These are phyloP conservation scores for Phytophthora hybrid DNA, from an alignment of 352 stramenopile genomes.

Conservation along the genomic window DNA sequence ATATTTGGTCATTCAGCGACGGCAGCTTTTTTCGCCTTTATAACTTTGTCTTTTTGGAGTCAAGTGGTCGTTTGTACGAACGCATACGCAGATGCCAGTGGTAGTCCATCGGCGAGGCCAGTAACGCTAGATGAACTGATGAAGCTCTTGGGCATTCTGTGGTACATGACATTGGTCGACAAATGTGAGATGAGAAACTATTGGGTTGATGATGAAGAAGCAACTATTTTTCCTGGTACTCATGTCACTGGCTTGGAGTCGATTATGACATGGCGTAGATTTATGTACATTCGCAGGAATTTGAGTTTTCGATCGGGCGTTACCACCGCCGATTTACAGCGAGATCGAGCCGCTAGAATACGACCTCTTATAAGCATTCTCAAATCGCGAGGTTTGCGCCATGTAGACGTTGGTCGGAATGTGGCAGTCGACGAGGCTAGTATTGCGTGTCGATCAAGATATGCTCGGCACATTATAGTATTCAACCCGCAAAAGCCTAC, in stretches of 20 bases:
- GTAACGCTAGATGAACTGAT: too few species aligned
- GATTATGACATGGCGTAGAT: background rate
- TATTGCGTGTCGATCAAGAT: too few species aligned
- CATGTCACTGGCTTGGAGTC: background rate
- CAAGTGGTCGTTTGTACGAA: conserved; percentile 1
- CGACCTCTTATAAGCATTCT: background rate
- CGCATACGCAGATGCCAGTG: background rate
- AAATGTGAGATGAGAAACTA: background rate
- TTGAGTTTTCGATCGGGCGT: background rate
- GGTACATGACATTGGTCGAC: background rate
- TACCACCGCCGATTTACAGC: background rate
- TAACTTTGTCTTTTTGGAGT: background rate
- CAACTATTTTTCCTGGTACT: background rate
- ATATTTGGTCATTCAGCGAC: conserved; percentile 4
- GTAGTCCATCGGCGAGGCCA: background rate
- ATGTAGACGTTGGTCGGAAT: too few species aligned
- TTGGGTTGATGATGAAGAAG: background rate
- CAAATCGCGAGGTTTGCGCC: too few species aligned
- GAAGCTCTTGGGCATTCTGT: background rate
- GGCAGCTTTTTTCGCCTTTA: background rate
- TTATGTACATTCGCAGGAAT: background rate
- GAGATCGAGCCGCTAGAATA: background rate
- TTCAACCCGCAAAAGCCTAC: too few species aligned
- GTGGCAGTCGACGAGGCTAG: too few species aligned
- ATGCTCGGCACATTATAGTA: too few species aligned